A percentile compares a stretch with the other conserved stretches of the same genome.
Conservation (phyloP, 2,329 filamentous ascomycete species). For the Xylariales sp. region DNA sequence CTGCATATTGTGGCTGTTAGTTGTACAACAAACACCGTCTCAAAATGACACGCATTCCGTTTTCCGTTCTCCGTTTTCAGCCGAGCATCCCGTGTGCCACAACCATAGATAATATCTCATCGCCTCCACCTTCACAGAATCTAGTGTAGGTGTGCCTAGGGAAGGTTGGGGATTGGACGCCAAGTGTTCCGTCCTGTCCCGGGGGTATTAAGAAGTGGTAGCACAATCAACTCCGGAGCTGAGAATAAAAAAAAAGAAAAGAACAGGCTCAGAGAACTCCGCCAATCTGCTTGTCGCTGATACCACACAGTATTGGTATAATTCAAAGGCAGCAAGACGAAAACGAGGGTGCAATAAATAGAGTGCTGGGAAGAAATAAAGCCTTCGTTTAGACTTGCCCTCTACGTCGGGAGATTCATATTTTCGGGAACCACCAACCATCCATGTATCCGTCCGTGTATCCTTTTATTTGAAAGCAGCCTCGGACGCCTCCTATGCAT, state of each 20-base stretch:
- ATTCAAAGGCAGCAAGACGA: background rate
- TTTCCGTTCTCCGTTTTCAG: too few species aligned
- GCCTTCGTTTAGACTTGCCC: background rate
- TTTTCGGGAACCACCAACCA: background rate
- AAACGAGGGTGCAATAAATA: background rate
- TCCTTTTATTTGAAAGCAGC: slow-evolving; percentile 20
- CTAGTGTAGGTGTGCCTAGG: too few species aligned
- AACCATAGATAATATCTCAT: too few species aligned
- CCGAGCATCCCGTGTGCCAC: too few species aligned
- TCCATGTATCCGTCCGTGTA: background rate
- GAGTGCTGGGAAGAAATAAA: background rate
- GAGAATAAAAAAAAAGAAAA: background rate
- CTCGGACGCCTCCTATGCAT: slow-evolving; percentile 35
- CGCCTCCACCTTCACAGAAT: background rate
- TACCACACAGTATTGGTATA: background rate
- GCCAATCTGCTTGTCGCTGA: background rate
- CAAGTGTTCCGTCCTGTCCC: background rate
- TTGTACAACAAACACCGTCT: too few species aligned
- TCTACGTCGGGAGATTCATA: background rate
- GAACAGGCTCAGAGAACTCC: background rate
- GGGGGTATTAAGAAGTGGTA: background rate
- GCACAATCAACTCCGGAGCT: background rate
- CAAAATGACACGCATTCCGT: too few species aligned
- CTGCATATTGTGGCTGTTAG: background rate
- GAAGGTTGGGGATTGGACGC: background rate